Percentiles rank a stretch among this genome's conserved stretches.
Evolutionary conservation across 1,139 yeast genomes (phyloP).

Genomic region (Geotrichum phurueaensis): DNA sequence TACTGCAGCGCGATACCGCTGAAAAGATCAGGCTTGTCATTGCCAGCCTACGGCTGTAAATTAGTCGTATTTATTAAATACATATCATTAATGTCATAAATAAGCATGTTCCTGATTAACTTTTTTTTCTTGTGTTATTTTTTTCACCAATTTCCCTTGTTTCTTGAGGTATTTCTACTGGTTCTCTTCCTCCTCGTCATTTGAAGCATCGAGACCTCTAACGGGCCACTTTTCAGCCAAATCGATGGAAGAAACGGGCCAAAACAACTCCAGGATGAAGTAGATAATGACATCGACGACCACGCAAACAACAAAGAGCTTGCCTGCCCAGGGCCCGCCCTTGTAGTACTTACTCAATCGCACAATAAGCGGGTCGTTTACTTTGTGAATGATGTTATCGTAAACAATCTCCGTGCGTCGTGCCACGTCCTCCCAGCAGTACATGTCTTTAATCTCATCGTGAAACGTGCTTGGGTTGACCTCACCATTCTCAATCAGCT

Average conservation of each 20-base stretch:
- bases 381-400: constrained; percentile 28
- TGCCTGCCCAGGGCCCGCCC: constrained; percentile 82
- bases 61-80: background rate
- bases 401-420: constrained; percentile 79
- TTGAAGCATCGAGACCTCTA: background rate
- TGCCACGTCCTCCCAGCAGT: constrained; percentile 91
- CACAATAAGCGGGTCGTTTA: constrained; percentile 45
- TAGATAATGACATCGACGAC: constrained; percentile 70
- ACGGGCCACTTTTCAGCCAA: constrained; percentile 72
- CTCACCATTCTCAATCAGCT: constrained; percentile 47
- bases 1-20: constrained; percentile 3
- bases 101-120: background rate
- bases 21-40: constrained; percentile 4
- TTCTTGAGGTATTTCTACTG: background rate
- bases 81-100: background rate
- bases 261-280: constrained; percentile 58
- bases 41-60: constrained; percentile 3
- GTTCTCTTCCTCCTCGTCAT: background rate
- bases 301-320: constrained; percentile 68
- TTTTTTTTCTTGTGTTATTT: background rate
- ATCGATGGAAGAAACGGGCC: constrained; percentile 67
- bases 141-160: background rate
- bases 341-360: constrained; percentile 58
- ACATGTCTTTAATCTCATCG: constrained; percentile 70
- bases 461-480: constrained; percentile 77